A percentile compares a stretch with the other conserved stretches of the same genome.
Conservation (phyloP, 2,329 filamentous ascomycete species). For the Gremmenia infestans region DNA sequence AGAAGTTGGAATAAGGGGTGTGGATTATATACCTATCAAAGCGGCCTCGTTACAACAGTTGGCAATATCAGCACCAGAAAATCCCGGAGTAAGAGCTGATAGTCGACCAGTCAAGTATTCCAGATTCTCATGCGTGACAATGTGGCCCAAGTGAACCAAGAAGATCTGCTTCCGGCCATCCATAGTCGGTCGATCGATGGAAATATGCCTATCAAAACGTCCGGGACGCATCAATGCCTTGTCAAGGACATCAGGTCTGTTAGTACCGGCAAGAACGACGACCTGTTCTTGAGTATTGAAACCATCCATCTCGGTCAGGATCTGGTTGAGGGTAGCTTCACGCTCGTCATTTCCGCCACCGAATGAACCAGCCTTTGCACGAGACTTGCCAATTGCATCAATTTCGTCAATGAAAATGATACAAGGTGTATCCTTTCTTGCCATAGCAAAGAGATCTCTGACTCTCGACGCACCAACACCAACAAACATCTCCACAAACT, state of each 20-base stretch:
- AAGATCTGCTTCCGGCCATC: slow-evolving; percentile 95
- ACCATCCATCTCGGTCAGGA: slow-evolving; percentile 97
- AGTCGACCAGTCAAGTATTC: slow-evolving; percentile 85
- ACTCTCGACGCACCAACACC: slow-evolving; percentile 96
- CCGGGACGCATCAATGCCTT: slow-evolving; percentile 95
- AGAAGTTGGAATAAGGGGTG: not conserved
- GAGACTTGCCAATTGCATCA: slow-evolving; percentile 90
- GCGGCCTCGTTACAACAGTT: slow-evolving; percentile 98
- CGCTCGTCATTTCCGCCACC: slow-evolving; percentile 95
- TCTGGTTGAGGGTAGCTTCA: slow-evolving; percentile 95
- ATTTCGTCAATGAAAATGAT: slow-evolving; percentile 99
- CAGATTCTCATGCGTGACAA: slow-evolving; percentile 85
- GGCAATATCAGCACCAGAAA: slow-evolving; percentile 95
- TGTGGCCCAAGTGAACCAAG: slow-evolving; percentile 87
- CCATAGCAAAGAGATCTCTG: slow-evolving; percentile 88
- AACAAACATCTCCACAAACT: slow-evolving; percentile 99
- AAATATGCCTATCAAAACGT: slow-evolving; percentile 94
- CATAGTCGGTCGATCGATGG: slow-evolving; percentile 94
- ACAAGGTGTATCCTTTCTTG: slow-evolving; percentile 92
- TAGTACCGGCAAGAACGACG: slow-evolving; percentile 93
- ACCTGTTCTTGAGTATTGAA: slow-evolving; percentile 97
- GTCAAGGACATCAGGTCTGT: slow-evolving; percentile 89
- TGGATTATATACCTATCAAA: slow-evolving; percentile 70
- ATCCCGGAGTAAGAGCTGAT: slow-evolving; percentile 88
- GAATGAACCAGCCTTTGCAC: slow-evolving; percentile 71